phyloP scores from a whole-genome alignment of 1,284 basidiomycete genomes.

The Sanghuangporus baumii region DNA sequence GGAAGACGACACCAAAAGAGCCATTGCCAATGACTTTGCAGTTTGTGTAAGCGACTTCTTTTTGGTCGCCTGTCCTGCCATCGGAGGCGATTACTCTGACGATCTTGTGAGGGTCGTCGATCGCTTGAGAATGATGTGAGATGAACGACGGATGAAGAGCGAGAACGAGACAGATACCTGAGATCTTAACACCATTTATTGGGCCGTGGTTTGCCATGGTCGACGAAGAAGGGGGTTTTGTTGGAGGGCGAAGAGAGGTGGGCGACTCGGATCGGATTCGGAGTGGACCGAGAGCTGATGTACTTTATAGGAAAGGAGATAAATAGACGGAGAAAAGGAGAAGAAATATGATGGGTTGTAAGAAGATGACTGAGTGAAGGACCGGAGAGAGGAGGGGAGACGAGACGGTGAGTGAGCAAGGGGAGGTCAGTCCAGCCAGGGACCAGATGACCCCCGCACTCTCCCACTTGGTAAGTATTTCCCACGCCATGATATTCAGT shows the following conservation, averaged over 20 bases:
- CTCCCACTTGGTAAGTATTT: not conserved
- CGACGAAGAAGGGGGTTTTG: slow-evolving; percentile 8
- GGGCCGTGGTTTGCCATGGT: slow-evolving; percentile 71
- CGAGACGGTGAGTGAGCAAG: not conserved
- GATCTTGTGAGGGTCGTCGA: slow-evolving; percentile 93
- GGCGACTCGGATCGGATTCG: not conserved
- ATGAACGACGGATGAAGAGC: slow-evolving; percentile 21
- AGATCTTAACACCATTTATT: slow-evolving; percentile 89
- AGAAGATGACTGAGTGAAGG: not conserved
- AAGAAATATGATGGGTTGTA: not conserved
- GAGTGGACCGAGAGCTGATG: slow-evolving; percentile 2
- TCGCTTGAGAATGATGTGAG: slow-evolving; percentile 40
- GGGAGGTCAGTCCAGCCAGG: not conserved
- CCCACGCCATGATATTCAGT: too few relatives aligned
- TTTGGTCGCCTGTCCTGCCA: slow-evolving; percentile 87
- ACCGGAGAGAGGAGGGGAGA: not conserved
- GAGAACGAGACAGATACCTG: slow-evolving; percentile 58
- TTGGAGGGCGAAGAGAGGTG: slow-evolving; percentile 8
- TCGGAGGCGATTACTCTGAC: slow-evolving; percentile 94
- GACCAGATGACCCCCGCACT: not conserved
- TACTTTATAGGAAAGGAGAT: not conserved
- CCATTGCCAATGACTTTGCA: slow-evolving; percentile 99
- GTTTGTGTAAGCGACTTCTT: slow-evolving; percentile 91
- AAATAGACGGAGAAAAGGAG: slow-evolving; percentile 5
- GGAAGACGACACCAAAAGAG: slow-evolving; percentile 98